A percentile compares a stretch with the other conserved stretches of the same genome.
Evolutionary conservation across 1,284 basidiomycete genomes (phyloP).

Genomic region (Ceratobasidium sp.): DNA sequence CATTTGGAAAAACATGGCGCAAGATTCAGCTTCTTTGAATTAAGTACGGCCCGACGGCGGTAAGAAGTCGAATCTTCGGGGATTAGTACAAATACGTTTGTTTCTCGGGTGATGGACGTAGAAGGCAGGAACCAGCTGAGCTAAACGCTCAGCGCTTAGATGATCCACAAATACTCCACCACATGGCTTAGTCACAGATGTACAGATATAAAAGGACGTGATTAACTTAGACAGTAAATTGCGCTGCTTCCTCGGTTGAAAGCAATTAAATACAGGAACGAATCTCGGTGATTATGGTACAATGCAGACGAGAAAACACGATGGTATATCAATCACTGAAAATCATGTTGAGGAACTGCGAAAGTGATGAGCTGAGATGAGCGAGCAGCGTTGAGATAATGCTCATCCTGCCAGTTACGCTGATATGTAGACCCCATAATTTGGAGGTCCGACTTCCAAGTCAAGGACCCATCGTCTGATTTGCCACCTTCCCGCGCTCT

Average conservation of each 20-base stretch:
- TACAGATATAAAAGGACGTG: background rate
- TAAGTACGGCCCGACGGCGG: slow-evolving; percentile 33
- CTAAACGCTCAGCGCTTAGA: slow-evolving; percentile 20
- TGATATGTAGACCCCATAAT: slow-evolving; percentile 39
- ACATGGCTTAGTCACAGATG: slow-evolving; percentile 6
- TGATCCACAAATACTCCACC: background rate
- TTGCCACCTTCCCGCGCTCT: background rate
- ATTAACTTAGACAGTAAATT: slow-evolving; percentile 4
- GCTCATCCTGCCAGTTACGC: slow-evolving; percentile 36
- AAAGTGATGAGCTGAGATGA: slow-evolving; percentile 24
- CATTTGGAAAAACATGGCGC: slow-evolving; percentile 26
- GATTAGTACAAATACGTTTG: slow-evolving; percentile 27
- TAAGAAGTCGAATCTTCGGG: slow-evolving; percentile 28
- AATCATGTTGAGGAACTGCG: slow-evolving; percentile 6
- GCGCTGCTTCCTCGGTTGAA: background rate
- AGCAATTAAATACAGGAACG: slow-evolving; percentile 26
- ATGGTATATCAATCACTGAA: background rate
- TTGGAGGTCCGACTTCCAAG: slow-evolving; percentile 31
- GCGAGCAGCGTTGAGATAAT: slow-evolving; percentile 33
- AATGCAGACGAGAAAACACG: background rate
- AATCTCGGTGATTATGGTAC: slow-evolving; percentile 13
- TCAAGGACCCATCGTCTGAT: background rate
- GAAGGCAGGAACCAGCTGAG: background rate
- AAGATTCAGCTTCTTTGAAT: background rate
- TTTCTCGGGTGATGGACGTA: slow-evolving; percentile 7